Base-by-base conservation (phyloP, 176 grass and related monocot genomes). In the Aegilops umbellulata region DNA sequence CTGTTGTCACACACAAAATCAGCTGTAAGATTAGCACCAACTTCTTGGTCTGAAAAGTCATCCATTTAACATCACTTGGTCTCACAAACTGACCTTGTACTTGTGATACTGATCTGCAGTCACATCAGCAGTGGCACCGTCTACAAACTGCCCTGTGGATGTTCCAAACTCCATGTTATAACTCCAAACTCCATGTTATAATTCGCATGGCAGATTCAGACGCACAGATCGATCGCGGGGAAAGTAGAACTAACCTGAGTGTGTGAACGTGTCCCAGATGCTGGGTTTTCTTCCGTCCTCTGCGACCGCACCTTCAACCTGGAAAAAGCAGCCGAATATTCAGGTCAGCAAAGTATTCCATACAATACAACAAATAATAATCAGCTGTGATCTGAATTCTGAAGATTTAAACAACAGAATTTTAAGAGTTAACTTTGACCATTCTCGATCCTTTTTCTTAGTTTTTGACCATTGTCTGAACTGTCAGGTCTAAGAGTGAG, bases 21-120 rank as follows among this genome's bases (percentile, higher is more conserved):
- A 46, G 29, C 11, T 6, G 31, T 49, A 58, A 92, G 65, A 49
- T 69, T 29, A 38, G 74, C 19, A 31, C 16, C 13, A 44, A 71
- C 10, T 16, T 30, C n/a, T 55, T 69, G 15, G 62, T 74, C 4
- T 29, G 69, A 47, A 15, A 71, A 83, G 0, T 49, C 4, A 10
- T 10, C 65, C 32, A 42, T 25, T 14, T 17, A 83, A 53, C 16
- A 53, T 10, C 0, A 69, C 25, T 76, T 14, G 22, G 20, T 30
- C 1, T 38, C 10, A 27, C n/a, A 20, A 86, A 66, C 80, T 71
- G 65, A 85, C 97, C 93, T 94, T 94, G 87, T 98, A 98, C 29
- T 95, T 92, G 32, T 98, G 97, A 65, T 98, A 98, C 80, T 98
- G 97, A 16, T 98, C 88, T 19, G 97, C 94, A 78, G 94, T 93